A percentile compares a stretch with the other conserved stretches of the same genome.
Conservation (phyloP, 495 filamentous ascomycete genomes). For the Paragyromitra xinjiangensis region DNA sequence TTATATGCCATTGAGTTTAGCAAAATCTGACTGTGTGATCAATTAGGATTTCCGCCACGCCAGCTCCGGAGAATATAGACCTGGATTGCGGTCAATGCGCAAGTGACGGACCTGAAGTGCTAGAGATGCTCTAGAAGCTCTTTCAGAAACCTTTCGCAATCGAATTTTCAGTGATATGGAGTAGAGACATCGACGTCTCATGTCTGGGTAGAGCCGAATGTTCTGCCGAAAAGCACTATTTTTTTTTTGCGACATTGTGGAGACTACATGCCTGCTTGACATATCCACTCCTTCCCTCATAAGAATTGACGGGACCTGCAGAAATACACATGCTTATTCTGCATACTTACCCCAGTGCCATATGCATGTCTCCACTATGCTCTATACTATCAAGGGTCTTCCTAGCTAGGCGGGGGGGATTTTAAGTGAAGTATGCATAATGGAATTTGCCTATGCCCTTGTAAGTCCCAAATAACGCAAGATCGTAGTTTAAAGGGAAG, state of each 20-base stretch:
- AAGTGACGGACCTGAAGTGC: background rate
- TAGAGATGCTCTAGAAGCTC: background rate
- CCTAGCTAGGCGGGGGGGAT: background rate
- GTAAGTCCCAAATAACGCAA: background rate
- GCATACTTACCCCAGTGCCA: background rate
- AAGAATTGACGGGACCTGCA: background rate
- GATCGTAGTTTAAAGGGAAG: background rate
- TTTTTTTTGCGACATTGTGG: background rate
- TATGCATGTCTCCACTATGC: background rate
- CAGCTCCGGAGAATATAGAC: background rate
- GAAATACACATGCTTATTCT: background rate
- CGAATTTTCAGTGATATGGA: background rate
- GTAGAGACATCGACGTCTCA: background rate
- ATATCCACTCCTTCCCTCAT: no score
- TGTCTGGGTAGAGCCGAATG: background rate
- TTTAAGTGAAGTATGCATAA: constrained; percentile 3
- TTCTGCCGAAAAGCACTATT: background rate
- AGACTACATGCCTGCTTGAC: background rate
- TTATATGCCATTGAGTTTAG: background rate
- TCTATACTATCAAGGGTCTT: background rate
- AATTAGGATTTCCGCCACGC: background rate
- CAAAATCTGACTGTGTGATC: background rate
- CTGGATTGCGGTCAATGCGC: background rate
- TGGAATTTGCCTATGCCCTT: background rate
- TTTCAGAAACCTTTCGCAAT: background rate